Evolutionary conservation across 345 rosid genomes (phyloP).

Genomic region (Acer negundo): DNA sequence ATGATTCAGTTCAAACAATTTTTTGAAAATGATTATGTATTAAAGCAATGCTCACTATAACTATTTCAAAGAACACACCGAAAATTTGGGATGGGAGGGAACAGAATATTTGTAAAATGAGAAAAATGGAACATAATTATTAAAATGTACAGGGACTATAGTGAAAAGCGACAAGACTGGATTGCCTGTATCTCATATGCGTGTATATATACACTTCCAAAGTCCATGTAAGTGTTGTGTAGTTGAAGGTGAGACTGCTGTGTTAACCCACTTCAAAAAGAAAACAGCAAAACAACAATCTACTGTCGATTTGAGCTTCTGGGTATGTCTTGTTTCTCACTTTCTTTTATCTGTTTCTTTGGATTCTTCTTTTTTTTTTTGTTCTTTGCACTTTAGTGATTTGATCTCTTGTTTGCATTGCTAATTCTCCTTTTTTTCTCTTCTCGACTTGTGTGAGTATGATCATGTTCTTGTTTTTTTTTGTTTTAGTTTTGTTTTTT

Average conservation of each 20-base stretch:
- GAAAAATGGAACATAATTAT: too few relatives aligned
- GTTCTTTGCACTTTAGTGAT: constrained; percentile 10
- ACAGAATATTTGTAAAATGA: too few relatives aligned
- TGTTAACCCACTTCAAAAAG: neutral
- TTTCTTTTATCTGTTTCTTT: neutral
- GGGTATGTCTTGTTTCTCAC: constrained; percentile 36
- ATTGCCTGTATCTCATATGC: too few relatives aligned
- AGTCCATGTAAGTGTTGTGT: neutral
- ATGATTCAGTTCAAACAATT: too few relatives aligned
- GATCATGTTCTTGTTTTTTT: neutral
- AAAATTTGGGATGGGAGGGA: too few relatives aligned
- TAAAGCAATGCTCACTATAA: too few relatives aligned
- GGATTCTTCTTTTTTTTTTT: neutral
- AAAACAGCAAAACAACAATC: neutral
- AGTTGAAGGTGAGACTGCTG: neutral
- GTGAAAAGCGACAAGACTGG: too few relatives aligned
- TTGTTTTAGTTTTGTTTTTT: neutral
- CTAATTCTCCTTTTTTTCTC: constrained; percentile 2
- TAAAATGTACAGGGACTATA: too few relatives aligned
- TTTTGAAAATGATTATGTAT: too few relatives aligned
- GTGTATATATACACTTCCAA: neutral
- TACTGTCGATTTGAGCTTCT: constrained; percentile 28
- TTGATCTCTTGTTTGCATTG: constrained; percentile 18
- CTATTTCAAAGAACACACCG: too few relatives aligned
- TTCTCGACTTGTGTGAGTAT: neutral